A percentile compares a stretch with the other conserved stretches of the same genome.
Conservation (phyloP, 2,329 filamentous ascomycete species). For the Fusarium papillatum region DNA sequence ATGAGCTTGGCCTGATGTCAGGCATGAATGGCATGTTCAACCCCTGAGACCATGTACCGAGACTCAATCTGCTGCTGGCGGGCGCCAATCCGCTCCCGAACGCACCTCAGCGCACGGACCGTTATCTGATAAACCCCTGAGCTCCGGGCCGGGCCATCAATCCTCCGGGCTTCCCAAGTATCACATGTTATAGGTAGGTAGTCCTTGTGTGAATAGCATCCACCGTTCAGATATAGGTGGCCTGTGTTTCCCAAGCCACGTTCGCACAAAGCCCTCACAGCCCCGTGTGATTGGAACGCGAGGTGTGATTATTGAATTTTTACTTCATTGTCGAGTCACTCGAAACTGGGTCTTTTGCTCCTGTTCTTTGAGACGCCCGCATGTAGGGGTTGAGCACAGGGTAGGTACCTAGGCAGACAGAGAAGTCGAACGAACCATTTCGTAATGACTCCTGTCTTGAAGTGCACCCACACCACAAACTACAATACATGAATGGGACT, state of each 20-base stretch:
- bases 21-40: background rate
- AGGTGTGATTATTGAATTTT: background rate
- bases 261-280: background rate
- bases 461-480: background rate
- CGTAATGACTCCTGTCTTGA: background rate
- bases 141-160: conserved; percentile 18
- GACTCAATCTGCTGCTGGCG: conserved; percentile 9
- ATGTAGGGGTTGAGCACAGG: background rate
- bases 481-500: background rate
- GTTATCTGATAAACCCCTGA: conserved; percentile 30
- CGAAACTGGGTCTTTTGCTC: background rate
- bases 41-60: conserved; percentile 15
- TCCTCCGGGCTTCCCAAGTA: background rate
- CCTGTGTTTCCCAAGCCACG: background rate
- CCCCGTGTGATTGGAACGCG: background rate
- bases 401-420: background rate
- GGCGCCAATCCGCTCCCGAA: conserved; percentile 30
- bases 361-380: background rate
- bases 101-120: conserved; percentile 29
- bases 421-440: background rate
- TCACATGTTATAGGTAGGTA: conserved; percentile 18
- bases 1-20: background rate
- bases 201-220: background rate
- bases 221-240: background rate
- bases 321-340: background rate